Conservation (phyloP, 805 yeast species). For the Schizosaccharomyces pombe region ASM294v3 CU329670.1:4060001-4060500, state of each 20-base stretch:
- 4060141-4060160: too few relatives aligned
- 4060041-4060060: too few relatives aligned
- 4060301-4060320: conserved; percentile 3
- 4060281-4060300: conserved; percentile 1
- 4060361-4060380: conserved; percentile 23
- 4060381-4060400: conserved; percentile 46
- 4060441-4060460: conserved; percentile 5
- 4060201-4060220: neutral
- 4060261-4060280: conserved; percentile 1
- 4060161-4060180: too few relatives aligned
- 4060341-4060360: conserved; percentile 13
- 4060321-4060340: neutral
- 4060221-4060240: neutral
- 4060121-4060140: too few relatives aligned
- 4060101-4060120: too few relatives aligned
- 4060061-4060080: too few relatives aligned
- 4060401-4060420: conserved; percentile 22
- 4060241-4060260: neutral
- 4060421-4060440: conserved; percentile 6
- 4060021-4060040: too few relatives aligned
- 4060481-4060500: conserved; percentile 10
- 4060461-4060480: conserved; percentile 5
- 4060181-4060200: neutral
- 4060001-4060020: too few relatives aligned
- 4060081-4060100: too few relatives aligned